Evolutionary conservation across 202 grass and related monocot genomes (phyloP).

Genomic region (Alloteropsis angusta): DNA sequence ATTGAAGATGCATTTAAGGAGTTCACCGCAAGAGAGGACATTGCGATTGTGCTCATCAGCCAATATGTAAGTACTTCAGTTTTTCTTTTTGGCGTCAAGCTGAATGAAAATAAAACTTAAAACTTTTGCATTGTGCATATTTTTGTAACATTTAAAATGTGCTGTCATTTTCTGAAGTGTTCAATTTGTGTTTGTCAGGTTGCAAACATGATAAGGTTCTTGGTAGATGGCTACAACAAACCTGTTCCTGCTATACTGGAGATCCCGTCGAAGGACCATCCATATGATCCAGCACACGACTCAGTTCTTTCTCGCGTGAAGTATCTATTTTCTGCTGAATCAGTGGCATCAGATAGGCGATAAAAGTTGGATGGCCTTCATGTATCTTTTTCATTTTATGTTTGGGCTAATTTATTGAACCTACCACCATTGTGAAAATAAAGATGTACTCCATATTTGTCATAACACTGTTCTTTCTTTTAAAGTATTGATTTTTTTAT

Average conservation of each 20-base stretch:
- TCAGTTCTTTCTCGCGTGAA: conserved; percentile 89
- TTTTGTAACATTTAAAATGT: background rate
- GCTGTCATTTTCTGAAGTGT: background rate
- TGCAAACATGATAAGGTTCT: conserved; percentile 94
- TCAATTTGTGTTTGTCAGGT: conserved; percentile 35
- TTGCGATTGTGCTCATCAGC: conserved; percentile 90
- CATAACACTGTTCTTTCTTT: background rate
- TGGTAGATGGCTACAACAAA: conserved; percentile 96
- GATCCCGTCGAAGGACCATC: conserved; percentile 98
- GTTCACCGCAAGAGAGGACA: conserved; percentile 77
- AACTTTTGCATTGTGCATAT: background rate
- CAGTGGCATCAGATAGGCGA: conserved; percentile 66
- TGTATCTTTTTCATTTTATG: background rate
- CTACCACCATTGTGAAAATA: background rate
- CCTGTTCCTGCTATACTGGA: conserved; percentile 90
- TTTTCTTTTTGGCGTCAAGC: background rate
- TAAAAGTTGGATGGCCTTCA: background rate
- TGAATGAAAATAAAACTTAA: background rate
- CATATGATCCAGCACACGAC: conserved; percentile 77
- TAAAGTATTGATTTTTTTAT: background rate
- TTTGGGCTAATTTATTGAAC: background rate
- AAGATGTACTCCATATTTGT: conserved; percentile 3
- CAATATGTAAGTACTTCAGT: conserved; percentile 66
- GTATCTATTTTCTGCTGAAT: conserved; percentile 77
- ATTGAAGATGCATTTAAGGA: conserved; percentile 97